A percentile compares a stretch with the other conserved stretches of the same genome.
These are phyloP conservation scores for Echites panduratus DNA, from an alignment of 257 asterid species.

Conservation along the genomic window DNA sequence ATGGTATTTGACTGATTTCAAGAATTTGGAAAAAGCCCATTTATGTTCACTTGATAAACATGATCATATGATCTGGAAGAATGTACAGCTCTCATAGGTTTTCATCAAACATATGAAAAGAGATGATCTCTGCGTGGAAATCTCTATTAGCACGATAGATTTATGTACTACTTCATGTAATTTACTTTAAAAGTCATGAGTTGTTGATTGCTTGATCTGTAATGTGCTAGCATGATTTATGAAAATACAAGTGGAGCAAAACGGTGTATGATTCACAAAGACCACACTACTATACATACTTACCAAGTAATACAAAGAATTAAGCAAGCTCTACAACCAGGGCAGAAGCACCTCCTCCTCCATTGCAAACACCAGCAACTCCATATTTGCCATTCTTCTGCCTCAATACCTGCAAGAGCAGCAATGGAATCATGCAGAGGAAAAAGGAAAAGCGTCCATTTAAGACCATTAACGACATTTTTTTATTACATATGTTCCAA, in stretches of 20 bases:
- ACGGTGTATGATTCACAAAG: background rate
- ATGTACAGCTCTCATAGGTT: too few relatives aligned
- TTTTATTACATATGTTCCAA: background rate
- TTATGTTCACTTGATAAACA: background rate
- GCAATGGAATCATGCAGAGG: background rate
- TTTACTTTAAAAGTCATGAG: too few relatives aligned
- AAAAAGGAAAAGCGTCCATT: background rate
- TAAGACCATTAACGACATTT: background rate
- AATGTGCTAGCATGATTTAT: background rate
- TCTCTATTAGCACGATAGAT: background rate
- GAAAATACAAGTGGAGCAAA: background rate
- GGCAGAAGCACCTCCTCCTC: constrained; percentile 99
- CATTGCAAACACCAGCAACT: constrained; percentile 90
- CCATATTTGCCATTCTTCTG: constrained; percentile 80
- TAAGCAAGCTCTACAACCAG: constrained; percentile 74
- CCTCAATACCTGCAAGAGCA: constrained; percentile 58
- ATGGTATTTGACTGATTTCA: background rate
- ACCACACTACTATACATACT: background rate
- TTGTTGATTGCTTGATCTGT: background rate
- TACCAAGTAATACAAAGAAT: constrained; percentile 15
- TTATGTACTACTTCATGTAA: background rate
- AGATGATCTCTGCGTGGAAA: background rate
- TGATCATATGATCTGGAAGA: background rate
- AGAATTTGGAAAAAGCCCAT: background rate
- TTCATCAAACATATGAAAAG: background rate